These are phyloP conservation scores for Dioscorea zingiberensis DNA, from an alignment of 106 monocot species.

Conservation along the genomic window DNA sequence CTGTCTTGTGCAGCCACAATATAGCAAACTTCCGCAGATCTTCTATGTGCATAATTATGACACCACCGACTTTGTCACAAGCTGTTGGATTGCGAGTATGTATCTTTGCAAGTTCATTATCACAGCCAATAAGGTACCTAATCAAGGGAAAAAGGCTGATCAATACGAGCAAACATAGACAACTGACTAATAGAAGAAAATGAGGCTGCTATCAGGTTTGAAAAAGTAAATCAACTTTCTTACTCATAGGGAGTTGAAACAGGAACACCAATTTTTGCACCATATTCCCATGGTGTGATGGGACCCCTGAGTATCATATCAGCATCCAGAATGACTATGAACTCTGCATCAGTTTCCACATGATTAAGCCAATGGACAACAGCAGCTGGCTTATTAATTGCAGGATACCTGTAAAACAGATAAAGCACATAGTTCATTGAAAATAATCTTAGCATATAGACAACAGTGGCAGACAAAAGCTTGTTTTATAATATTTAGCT, in stretches of 20 bases:
- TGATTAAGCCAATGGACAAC: conserved; percentile 98
- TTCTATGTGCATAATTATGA: conserved; percentile 98
- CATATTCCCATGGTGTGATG: conserved; percentile 97
- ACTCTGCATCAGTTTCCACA: conserved; percentile 83
- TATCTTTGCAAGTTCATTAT: conserved; percentile 77
- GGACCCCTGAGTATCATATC: conserved; percentile 98
- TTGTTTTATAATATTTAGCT: no score
- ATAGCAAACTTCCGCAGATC: conserved; percentile 87
- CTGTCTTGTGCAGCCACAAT: conserved; percentile 94
- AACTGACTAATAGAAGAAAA: no score
- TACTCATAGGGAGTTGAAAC: conserved; percentile 99
- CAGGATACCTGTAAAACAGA: conserved; percentile 71
- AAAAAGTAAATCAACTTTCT: conserved; percentile 5
- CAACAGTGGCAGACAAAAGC: background rate
- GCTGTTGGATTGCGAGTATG: conserved; percentile 87
- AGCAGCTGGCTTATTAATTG: conserved; percentile 96
- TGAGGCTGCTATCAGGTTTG: background rate
- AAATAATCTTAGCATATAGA: background rate
- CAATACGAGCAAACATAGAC: background rate
- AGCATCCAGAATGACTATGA: conserved; percentile 91
- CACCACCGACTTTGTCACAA: conserved; percentile 99
- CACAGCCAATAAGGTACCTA: conserved; percentile 97
- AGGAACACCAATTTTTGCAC: conserved; percentile 74
- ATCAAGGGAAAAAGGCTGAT: conserved; percentile 3
- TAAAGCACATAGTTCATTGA: background rate